Conservation (phyloP, 75 land plant species). For the Pinus tabuliformis region DNA sequence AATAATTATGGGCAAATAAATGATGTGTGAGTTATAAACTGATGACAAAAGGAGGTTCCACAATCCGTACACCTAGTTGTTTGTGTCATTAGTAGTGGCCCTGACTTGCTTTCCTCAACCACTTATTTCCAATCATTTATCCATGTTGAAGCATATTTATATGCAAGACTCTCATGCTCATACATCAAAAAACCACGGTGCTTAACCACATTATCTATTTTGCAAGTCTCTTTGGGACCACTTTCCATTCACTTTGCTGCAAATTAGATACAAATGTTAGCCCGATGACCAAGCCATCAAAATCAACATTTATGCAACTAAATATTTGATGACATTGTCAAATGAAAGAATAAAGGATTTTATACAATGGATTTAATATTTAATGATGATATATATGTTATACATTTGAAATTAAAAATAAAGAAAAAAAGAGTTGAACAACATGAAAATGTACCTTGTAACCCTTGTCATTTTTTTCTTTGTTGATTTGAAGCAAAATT, state of each 20-base stretch:
- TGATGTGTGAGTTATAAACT: not conserved
- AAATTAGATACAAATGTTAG: not conserved
- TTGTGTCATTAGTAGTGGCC: constrained; percentile 79
- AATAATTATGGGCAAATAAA: not conserved
- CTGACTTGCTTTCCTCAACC: constrained; percentile 57
- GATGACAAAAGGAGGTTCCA: too few species aligned
- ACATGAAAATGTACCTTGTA: not conserved
- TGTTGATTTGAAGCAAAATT: constrained; percentile 20
- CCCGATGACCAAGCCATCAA: too few species aligned
- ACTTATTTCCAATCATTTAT: constrained; percentile 89
- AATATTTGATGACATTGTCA: too few species aligned
- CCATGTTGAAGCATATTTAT: constrained; percentile 60
- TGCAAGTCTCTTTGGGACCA: constrained; percentile 45
- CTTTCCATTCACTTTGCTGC: not conserved
- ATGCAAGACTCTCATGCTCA: constrained; percentile 76
- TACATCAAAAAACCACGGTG: constrained; percentile 85
- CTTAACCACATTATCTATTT: constrained; percentile 67
- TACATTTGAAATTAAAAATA: not conserved
- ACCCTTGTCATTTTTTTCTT: not conserved
- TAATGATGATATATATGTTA: not conserved
- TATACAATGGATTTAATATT: not conserved
- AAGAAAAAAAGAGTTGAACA: not conserved
- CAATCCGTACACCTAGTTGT: constrained; percentile 42
- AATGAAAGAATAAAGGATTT: not conserved
- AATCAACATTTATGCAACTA: too few species aligned